phyloP scores from a whole-genome alignment of 1,284 basidiomycete genomes.

The Ceratobasidium sp. region DNA sequence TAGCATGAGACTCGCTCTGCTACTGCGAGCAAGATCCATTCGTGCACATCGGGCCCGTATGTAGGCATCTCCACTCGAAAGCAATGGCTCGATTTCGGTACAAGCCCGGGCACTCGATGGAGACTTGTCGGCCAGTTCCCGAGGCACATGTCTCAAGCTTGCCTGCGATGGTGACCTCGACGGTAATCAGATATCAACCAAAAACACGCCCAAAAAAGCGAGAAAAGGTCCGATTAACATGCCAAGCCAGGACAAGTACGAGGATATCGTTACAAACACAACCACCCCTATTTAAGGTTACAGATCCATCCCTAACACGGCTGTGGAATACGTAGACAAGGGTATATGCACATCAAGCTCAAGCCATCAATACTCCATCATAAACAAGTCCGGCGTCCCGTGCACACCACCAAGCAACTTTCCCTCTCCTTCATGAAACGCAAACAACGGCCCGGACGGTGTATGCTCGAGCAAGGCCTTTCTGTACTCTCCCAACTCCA shows the following conservation, averaged over 20 bases:
- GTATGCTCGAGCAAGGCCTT: neutral
- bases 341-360: slow-evolving; percentile 4
- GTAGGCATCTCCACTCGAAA: neutral
- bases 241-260: no score
- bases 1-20: neutral
- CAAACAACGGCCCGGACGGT: slow-evolving; percentile 26
- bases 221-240: neutral
- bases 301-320: neutral
- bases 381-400: slow-evolving; percentile 30
- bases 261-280: no score
- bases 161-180: neutral
- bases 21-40: neutral
- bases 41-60: no score
- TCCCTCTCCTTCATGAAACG: slow-evolving; percentile 37
- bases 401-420: slow-evolving; percentile 28
- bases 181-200: neutral
- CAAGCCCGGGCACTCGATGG: neutral
- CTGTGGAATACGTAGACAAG: neutral
- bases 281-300: no score
- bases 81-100: neutral
- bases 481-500: slow-evolving; percentile 34
- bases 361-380: slow-evolving; percentile 37
- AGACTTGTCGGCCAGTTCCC: neutral
- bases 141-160: neutral
- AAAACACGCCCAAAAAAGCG: neutral